phyloP scores from a whole-genome alignment of 2,329 filamentous ascomycete species.

The Cercospora brassicicola region DNA sequence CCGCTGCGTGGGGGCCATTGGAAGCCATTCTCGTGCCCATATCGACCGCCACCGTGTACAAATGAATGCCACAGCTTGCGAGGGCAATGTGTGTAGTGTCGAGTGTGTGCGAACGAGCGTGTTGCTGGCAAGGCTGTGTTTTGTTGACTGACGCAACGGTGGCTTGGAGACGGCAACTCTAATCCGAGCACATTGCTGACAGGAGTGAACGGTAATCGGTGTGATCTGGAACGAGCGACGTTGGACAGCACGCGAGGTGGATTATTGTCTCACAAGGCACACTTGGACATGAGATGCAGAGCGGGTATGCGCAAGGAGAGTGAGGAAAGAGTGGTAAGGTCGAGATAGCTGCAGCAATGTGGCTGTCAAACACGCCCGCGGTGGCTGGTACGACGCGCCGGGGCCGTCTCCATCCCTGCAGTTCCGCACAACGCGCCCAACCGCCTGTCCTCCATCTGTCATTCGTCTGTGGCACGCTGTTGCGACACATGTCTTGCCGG shows the following conservation, averaged over 20 bases:
- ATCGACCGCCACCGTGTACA: neutral
- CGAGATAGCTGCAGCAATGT: neutral
- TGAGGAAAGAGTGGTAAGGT: neutral
- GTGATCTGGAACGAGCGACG: slow-evolving; percentile 6
- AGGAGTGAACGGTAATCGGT: neutral
- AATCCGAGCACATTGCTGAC: slow-evolving; percentile 5
- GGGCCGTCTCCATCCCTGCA: neutral
- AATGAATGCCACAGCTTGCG: slow-evolving; percentile 10
- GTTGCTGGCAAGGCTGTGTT: slow-evolving; percentile 4
- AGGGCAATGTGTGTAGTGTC: neutral
- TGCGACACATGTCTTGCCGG: neutral
- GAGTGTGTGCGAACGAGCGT: neutral
- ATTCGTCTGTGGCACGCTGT: neutral
- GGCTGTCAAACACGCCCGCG: neutral
- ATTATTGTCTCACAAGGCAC: neutral
- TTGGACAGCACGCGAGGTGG: neutral
- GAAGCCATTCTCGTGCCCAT: slow-evolving; percentile 26
- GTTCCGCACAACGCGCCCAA: neutral
- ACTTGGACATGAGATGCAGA: neutral
- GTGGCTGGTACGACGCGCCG: neutral
- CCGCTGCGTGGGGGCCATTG: slow-evolving; percentile 75
- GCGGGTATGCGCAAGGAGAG: neutral
- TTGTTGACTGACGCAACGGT: slow-evolving; percentile 17
- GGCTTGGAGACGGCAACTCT: slow-evolving; percentile 11
- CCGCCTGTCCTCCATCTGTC: neutral